Percentiles rank a stretch among this genome's conserved stretches.
Evolutionary conservation across 805 yeast genomes (phyloP).

Genomic region (Lipomyces spencermartinsiae): DNA sequence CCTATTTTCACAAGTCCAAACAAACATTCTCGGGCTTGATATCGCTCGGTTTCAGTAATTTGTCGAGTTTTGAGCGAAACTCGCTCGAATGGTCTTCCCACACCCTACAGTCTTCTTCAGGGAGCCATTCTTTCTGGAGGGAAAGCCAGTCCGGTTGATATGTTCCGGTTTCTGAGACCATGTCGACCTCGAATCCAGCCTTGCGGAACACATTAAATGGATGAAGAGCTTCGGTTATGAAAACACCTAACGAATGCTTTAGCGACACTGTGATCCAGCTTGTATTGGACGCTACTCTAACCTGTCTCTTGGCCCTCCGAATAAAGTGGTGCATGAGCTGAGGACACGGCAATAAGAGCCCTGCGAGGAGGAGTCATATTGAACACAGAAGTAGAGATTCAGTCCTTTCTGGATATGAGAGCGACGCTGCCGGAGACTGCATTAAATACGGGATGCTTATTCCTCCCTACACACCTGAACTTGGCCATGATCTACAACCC

Average conservation of each 20-base stretch:
- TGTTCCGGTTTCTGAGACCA: conserved; percentile 64
- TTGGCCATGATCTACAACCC: too few species aligned
- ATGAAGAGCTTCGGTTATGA: conserved; percentile 63
- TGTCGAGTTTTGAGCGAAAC: neutral
- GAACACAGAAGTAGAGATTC: too few species aligned
- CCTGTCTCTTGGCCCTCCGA: conserved; percentile 65
- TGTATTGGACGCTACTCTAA: neutral
- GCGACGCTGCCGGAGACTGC: too few species aligned
- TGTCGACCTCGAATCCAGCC: conserved; percentile 56
- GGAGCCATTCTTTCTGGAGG: conserved; percentile 14
- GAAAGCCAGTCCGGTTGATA: conserved; percentile 58
- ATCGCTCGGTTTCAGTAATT: neutral
- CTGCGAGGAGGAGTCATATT: conserved; percentile 1
- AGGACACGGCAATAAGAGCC: conserved; percentile 17
- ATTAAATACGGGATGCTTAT: too few species aligned
- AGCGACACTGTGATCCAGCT: neutral
- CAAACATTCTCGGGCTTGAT: neutral
- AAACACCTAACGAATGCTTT: conserved; percentile 48
- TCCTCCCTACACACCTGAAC: too few species aligned
- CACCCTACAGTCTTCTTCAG: conserved; percentile 4
- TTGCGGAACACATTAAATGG: conserved; percentile 58
- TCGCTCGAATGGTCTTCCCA: conserved; percentile 17
- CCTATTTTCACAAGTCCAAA: neutral
- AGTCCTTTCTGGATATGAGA: too few species aligned
- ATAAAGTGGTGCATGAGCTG: conserved; percentile 51